Base-by-base conservation (phyloP, 2,329 filamentous ascomycete genomes). In the Chaetomiaceae sp. region DNA sequence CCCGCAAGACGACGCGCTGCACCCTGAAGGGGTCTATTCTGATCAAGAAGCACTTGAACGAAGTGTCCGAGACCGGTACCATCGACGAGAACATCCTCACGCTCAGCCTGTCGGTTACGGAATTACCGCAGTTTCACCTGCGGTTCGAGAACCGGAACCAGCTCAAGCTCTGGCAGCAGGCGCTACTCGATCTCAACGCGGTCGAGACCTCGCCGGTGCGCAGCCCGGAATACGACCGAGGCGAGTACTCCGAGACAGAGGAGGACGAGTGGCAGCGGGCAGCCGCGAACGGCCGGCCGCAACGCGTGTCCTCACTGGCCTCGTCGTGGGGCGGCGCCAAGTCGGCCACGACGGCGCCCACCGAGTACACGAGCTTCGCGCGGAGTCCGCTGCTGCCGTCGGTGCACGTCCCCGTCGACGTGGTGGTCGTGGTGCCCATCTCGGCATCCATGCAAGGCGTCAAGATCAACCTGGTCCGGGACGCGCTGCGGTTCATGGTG, bases 361-460 rank as follows among this genome's bases (percentile, higher is more conserved):
- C 90, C 2, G 93, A 97, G 62, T 96, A 97, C 66, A 93, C 88
- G 33, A 86, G 76, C 62, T 81, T 86, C 33, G 76, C 77, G 61
- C 65, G 73, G 58, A 75, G 64, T 60, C 69, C 68, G 42, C 59
- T 60, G 46, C 68, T 67, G 51, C 68, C 70, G 17, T 78, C 83
- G 6, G 65, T 91, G 38, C 93, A 98, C 62, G 88, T 97, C 14
- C 91, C 93, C 2, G 80, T 97, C 44, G 93, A 98, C 61, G 83
- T 98, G 24, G 91, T 98, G 0, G 88, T 97, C 1, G 93, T 98
- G 18, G 90, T 98, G 27, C 93, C 93, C 0, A 89, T 98, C 6
- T 97, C 93, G 0, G 95, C 91, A 1, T 97, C 93, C 0, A 98
- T 97, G 91, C 93, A 97, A 66, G 93, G 93, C n/a, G 79, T 98